A percentile compares a stretch with the other conserved stretches of the same genome.
phyloP scores from a whole-genome alignment of 768 basidiomycete species.

The Lyophyllum semitale region DNA sequence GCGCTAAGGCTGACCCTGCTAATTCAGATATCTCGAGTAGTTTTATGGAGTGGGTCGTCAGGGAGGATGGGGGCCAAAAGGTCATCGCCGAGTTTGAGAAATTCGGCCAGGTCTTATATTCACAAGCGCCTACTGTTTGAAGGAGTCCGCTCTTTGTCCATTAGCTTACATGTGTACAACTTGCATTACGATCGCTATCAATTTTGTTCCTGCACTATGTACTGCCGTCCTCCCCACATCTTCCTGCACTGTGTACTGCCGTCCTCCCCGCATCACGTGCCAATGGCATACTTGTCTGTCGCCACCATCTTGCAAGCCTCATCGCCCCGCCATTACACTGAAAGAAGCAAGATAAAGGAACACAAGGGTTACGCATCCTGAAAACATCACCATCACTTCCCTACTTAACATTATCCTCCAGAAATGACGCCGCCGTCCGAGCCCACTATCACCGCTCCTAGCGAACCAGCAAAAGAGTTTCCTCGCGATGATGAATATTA shows the following conservation, averaged over 20 bases:
- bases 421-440: not conserved
- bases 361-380: too few species aligned
- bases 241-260: too few species aligned
- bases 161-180: not conserved
- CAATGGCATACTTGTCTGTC: too few species aligned
- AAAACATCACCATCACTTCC: too few species aligned
- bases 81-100: slow-evolving; percentile 42
- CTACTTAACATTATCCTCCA: too few species aligned
- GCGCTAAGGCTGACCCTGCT: slow-evolving; percentile 24
- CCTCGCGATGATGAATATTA: slow-evolving; percentile 14
- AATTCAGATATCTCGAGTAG: slow-evolving; percentile 30
- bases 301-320: too few species aligned
- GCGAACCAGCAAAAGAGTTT: not conserved
- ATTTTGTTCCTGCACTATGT: too few species aligned
- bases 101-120: slow-evolving; percentile 30
- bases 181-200: not conserved
- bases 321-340: too few species aligned
- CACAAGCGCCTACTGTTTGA: slow-evolving; percentile 23
- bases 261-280: too few species aligned
- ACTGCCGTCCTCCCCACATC: too few species aligned
- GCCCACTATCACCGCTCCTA: not conserved
- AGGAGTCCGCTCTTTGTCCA: not conserved
- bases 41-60: slow-evolving; percentile 49
- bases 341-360: too few species aligned
- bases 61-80: slow-evolving; percentile 42